These are phyloP conservation scores for Linum usitatissimum DNA, from an alignment of 345 rosid species.

Conservation along the genomic window DNA sequence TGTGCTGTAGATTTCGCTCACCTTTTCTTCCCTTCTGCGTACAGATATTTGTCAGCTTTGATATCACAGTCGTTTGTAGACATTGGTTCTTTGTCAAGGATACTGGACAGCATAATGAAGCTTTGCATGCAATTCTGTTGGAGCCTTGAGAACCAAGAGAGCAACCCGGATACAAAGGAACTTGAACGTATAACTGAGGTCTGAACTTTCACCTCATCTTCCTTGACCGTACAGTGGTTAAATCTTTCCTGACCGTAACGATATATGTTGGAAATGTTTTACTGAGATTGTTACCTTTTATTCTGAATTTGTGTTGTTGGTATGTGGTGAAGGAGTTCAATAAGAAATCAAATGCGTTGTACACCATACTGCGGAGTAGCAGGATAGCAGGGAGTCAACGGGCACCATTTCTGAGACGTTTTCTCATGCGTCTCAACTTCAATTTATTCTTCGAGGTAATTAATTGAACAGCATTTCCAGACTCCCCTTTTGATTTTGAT, in stretches of 20 bases:
- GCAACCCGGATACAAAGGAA: conserved; percentile 58
- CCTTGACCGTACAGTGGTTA: neutral
- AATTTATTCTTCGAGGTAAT: conserved; percentile 86
- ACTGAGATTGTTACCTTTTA: too few species aligned
- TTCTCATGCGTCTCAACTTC: conserved; percentile 82
- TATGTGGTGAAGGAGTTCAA: conserved; percentile 58
- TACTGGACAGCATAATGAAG: conserved; percentile 89
- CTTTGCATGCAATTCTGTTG: conserved; percentile 96
- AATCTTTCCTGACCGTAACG: neutral
- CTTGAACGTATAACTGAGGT: conserved; percentile 57
- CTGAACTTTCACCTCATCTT: neutral
- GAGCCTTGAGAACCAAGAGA: conserved; percentile 89
- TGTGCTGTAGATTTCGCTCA: conserved; percentile 9
- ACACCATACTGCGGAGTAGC: conserved; percentile 83
- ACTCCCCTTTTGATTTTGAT: neutral
- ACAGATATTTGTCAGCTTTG: conserved; percentile 91
- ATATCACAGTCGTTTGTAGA: conserved; percentile 94
- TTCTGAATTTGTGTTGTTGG: too few species aligned
- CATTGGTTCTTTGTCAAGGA: conserved; percentile 91
- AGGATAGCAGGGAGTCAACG: conserved; percentile 93
- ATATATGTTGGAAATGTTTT: too few species aligned
- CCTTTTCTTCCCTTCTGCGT: conserved; percentile 9
- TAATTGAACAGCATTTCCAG: neutral
- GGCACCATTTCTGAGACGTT: conserved; percentile 88
- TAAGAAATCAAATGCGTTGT: conserved; percentile 87